phyloP scores from a whole-genome alignment of 208 protist genomes.

The Leishmania gerbilli region DNA sequence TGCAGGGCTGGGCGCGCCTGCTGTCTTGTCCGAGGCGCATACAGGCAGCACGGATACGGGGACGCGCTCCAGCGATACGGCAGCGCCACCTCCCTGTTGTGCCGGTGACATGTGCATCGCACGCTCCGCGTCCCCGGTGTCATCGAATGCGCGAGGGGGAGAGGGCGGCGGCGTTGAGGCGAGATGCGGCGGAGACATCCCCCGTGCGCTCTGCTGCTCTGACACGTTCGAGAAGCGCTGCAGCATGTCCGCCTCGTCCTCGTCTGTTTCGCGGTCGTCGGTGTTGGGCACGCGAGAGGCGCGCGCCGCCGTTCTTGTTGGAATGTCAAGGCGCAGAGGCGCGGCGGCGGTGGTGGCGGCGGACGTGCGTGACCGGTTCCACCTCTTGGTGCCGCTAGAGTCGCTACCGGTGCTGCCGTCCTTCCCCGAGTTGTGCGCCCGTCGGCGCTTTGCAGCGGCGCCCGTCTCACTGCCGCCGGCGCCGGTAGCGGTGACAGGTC shows the following conservation, averaged over 20 bases:
- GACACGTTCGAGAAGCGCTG: conserved; percentile 42
- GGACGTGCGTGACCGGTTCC: background rate
- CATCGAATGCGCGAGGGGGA: background rate
- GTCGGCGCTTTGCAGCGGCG: background rate
- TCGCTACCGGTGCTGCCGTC: background rate
- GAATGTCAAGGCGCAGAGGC: background rate
- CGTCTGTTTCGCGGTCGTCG: background rate
- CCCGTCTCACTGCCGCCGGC: background rate
- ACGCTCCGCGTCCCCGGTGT: background rate
- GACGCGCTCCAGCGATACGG: background rate
- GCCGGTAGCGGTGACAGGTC: background rate
- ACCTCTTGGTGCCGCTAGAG: background rate
- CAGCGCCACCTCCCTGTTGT: background rate
- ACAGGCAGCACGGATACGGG: background rate
- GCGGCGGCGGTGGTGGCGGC: background rate
- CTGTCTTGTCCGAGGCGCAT: no score
- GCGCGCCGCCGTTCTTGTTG: background rate
- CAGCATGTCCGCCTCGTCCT: conserved; percentile 13
- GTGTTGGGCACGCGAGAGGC: background rate
- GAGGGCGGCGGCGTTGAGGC: background rate
- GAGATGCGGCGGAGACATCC: background rate
- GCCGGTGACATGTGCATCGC: background rate
- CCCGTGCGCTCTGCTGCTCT: background rate
- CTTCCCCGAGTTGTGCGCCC: background rate
- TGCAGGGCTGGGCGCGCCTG: background rate